Evolutionary conservation across 768 basidiomycete genomes (phyloP), one percentile per base, ranked within the genome.

Genomic region (Pilatotrama ljubarskyi): DNA sequence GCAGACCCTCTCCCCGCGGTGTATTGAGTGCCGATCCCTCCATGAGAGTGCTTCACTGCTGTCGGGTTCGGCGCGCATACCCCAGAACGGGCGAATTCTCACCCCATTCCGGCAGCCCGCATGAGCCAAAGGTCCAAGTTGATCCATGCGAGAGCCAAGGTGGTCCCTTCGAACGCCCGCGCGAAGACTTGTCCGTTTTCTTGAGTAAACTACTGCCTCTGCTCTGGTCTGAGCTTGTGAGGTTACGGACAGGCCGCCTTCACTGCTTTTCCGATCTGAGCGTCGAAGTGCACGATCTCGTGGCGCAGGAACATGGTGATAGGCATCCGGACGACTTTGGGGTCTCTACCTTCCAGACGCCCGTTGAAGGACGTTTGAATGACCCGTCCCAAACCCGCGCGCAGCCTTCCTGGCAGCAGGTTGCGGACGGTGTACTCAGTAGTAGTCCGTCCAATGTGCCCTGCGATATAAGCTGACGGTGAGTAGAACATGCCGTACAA

Each of bases 41-140:
- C 5, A 5, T 35, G 26, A 17, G 14, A 9, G 7, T 15, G 13
- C 42, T 43, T 9, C 6, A 20, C 42, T 11, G 42, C 42, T 22
- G 18, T 44, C 22, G 10, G 9, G 9, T 10, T 4, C 29, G 4
- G 29, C 5, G 29, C 10, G 10, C 10, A 10, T 32, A 32, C 29
- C 10, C 5, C 10, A 32, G 29, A 10, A 32, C 8, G 24, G 22
- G 22, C 2, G 20, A n/a, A 6, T 44, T 17, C 55, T 49, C n/a
- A 57, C 55, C 55, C 55, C 11, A 57, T 38, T 4, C 38, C 49
- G 6, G 42, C 24, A n/a, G 53, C 29, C 53, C 53, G 44, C 53
- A 55, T 55, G 29, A 55, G 53, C n/a, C 42, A 5, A 20, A 40
- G 25, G 20, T 32, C 25, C 0, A 57, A 4, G 18, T 57, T 49